A percentile compares a stretch with the other conserved stretches of the same genome.
These are phyloP conservation scores for Clitopilus hobsonii DNA, from an alignment of 768 basidiomycete species.

Conservation along the genomic window DNA sequence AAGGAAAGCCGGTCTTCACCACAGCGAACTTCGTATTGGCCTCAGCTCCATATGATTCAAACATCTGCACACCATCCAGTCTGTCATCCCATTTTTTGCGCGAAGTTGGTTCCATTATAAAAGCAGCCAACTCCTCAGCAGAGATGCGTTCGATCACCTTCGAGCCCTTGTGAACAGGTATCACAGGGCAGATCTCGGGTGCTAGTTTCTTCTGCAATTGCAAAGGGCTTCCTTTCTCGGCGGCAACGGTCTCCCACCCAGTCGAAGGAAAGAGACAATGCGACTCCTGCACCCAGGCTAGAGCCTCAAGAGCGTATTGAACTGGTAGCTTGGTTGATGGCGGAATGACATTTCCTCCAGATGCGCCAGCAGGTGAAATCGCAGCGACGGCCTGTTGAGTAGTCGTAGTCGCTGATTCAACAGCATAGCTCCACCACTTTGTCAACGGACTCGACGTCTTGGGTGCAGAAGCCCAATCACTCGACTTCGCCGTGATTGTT, in stretches of 20 bases:
- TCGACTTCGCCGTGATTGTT: constrained; percentile 13
- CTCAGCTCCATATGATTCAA: constrained; percentile 78
- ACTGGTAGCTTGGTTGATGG: constrained; percentile 65
- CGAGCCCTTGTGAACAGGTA: constrained; percentile 83
- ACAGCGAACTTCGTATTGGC: constrained; percentile 69
- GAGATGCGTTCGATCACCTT: constrained; percentile 92
- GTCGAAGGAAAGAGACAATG: constrained; percentile 49
- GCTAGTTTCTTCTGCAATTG: constrained; percentile 72
- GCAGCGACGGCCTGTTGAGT: constrained; percentile 78
- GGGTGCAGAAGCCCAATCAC: constrained; percentile 54
- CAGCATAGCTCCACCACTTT: constrained; percentile 68
- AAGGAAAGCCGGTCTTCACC: constrained; percentile 81
- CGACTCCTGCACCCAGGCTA: constrained; percentile 74
- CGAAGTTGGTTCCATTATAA: constrained; percentile 65
- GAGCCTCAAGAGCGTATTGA: constrained; percentile 77
- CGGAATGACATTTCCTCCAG: constrained; percentile 35
- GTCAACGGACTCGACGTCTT: constrained; percentile 65
- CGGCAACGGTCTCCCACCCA: constrained; percentile 69
- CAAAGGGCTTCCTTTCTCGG: constrained; percentile 60
- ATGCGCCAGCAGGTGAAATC: constrained; percentile 52
- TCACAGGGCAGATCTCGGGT: constrained; percentile 69
- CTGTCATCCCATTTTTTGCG: constrained; percentile 86
- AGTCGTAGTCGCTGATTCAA: constrained; percentile 68
- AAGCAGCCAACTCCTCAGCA: constrained; percentile 82
- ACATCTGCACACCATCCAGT: constrained; percentile 60